Conservation (phyloP, 164 flowering plant species). For the Stephania japonica region DNA sequence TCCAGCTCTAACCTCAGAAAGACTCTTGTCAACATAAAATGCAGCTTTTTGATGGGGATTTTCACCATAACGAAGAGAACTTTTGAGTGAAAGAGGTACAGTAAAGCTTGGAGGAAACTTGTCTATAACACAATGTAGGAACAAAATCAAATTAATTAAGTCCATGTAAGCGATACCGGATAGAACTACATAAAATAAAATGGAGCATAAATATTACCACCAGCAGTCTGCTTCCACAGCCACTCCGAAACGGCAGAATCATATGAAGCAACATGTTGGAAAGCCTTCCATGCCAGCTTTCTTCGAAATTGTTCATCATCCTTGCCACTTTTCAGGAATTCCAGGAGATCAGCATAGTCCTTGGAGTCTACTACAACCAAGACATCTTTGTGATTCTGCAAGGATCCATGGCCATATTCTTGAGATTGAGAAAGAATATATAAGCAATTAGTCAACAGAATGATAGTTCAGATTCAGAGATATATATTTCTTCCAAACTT, state of each 20-base stretch:
- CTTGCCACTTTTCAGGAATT: constrained; percentile 49
- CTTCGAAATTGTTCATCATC: constrained; percentile 66
- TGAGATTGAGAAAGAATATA: too few species aligned
- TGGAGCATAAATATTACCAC: constrained; percentile 33
- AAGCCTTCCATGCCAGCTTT: constrained; percentile 96
- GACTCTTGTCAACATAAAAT: constrained; percentile 84
- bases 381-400: constrained; percentile 96
- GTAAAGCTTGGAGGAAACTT: constrained; percentile 81
- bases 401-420: constrained; percentile 1
- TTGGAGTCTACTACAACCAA: constrained; percentile 81
- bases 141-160: neutral
- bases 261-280: constrained; percentile 92
- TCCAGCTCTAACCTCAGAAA: constrained; percentile 79
- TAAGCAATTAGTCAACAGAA: too few species aligned
- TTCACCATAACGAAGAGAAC: constrained; percentile 96
- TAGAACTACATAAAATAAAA: neutral
- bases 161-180: neutral
- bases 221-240: constrained; percentile 81
- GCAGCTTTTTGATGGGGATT: constrained; percentile 98
- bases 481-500: too few species aligned
- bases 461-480: too few species aligned
- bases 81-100: constrained; percentile 54
- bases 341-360: constrained; percentile 75
- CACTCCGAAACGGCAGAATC: constrained; percentile 99
- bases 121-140: constrained; percentile 32